Base-by-base conservation (phyloP, 2,329 filamentous ascomycete species). In the Xylariales sp. region DNA sequence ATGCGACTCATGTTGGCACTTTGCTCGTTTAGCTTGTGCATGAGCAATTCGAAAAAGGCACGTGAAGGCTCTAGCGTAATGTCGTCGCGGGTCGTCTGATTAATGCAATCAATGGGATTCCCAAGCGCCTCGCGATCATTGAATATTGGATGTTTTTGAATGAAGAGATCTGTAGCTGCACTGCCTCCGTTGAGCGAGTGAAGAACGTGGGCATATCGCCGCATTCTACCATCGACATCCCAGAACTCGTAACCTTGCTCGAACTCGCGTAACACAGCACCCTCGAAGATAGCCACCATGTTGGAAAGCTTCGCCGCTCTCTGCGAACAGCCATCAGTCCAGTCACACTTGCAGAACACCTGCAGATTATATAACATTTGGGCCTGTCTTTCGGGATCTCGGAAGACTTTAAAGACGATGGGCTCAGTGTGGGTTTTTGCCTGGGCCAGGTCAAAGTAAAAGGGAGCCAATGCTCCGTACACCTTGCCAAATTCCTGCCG, bases 401-500 rank as follows among this genome's bases (percentile, higher is more conserved):
- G 87, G 77, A 97, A 98, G 10, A 91, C 91, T 74, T 92, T 89
- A 80, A 98, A 99, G 8, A 98, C 84, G 41, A 93, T 85, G 6
- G 93, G 93, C 71, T 97, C 92, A 14, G 92, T 88, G 81, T 92
- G 93, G 70, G 84, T 93, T 81, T 85, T 89, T 2, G 91, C 90
- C 69, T 84, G 86, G 43, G 87, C 89, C 49, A 98, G 86, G 78
- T 99, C 93, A 71, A 89, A 88, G 80, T 98, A 99, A 74, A 97
- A 95, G 0, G 94, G 94, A 10, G 90, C 92, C 72, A 99, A 81
- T 3, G 93, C 92, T n/a, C 90, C 91, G 79, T 98, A 97, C 14
- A 98, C 85, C 78, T 91, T 97, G 16, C 92, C 95, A 77, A 94
- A 99, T 79, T 98, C 94, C 74, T 96, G 89, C 69, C 94, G 88